phyloP scores from a whole-genome alignment of 768 basidiomycete genomes.

The Boletus rex-veris region DNA sequence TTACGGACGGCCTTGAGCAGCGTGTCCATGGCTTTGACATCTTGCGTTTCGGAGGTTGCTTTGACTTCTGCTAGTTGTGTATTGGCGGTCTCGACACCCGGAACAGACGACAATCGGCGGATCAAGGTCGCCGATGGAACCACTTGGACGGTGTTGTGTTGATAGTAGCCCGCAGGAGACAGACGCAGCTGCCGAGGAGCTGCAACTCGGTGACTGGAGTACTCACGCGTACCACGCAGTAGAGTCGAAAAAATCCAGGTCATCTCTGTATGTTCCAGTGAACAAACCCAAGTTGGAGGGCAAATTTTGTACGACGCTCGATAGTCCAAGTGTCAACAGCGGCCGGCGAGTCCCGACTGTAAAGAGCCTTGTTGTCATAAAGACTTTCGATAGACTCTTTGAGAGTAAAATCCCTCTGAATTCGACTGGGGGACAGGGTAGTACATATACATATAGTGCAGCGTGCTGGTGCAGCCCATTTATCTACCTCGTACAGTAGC shows the following conservation, averaged over 20 bases:
- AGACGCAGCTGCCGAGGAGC: background rate
- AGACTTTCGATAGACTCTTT: too few relatives aligned
- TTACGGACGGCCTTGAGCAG: constrained; percentile 56
- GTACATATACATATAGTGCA: too few relatives aligned
- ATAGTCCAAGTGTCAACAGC: too few relatives aligned
- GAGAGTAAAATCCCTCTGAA: too few relatives aligned
- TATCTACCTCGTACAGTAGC: too few relatives aligned
- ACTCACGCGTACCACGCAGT: constrained; percentile 20
- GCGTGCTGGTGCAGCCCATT: too few relatives aligned
- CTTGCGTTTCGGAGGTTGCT: constrained; percentile 49
- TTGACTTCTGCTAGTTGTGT: constrained; percentile 11
- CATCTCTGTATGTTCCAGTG: background rate
- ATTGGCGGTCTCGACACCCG: background rate
- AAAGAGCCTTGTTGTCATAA: too few relatives aligned
- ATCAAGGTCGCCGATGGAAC: background rate
- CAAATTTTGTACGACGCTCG: too few relatives aligned
- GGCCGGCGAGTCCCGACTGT: too few relatives aligned
- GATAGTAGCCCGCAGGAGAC: background rate
- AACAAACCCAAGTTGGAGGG: too few relatives aligned
- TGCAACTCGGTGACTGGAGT: background rate
- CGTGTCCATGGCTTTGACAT: constrained; percentile 55
- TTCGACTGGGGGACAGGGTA: too few relatives aligned
- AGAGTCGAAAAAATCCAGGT: constrained; percentile 17
- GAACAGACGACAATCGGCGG: constrained; percentile 1
- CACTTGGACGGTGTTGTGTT: background rate